Evolutionary conservation across 2,329 filamentous ascomycete species (phyloP), one percentile per base, ranked within the genome.

Genomic region (Microdochium bolleyi): DNA sequence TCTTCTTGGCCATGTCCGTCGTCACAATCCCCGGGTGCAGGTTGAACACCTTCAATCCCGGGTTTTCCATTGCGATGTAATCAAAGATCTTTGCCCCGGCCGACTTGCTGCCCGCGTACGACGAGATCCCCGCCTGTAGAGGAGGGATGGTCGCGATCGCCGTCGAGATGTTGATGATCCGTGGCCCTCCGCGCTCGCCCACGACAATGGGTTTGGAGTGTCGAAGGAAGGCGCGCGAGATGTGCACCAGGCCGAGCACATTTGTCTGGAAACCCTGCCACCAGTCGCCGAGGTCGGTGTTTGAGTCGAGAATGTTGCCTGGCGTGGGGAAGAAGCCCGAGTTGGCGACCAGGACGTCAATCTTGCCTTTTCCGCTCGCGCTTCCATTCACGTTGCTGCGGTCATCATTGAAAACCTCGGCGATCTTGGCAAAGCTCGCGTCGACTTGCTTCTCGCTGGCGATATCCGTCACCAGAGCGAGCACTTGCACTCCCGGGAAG

Each of bases 1-100:
- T 34, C 30, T 34, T 34, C 30, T 14, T 34, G 30, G 30, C 8
- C 30, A 34, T 68, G 3, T 67, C 71, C 0, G 69, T 73, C 3
- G 60, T 63, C 3, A 75, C 59, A 1, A 71, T 61, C 1, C 73
- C 73, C 1, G 73, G 73, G 8, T 76, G 73, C 2, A 73, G 58
- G 48, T 62, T 63, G 14, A 69, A 65, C n/a, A 74, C 60, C 14
- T 65, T 60, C 0, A 74, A 30, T 0, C 63, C 56, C 0, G 70
- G 70, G 25, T 74, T 66, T 54, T 70, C 69, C 9, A 58, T 60
- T 1, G 60, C 60, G 2, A 73, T 53, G 27, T 63, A 67, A 19
- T 71, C 64, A 24, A 69, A 62, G 49, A 75, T 55, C 30, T 70
- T 69, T 2, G 60, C 41, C 0, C 56, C 56, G 0, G 69, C 73